These are phyloP conservation scores for Kalmanozyma brasiliensis DNA, from an alignment of 1,284 basidiomycete genomes.

Conservation along the genomic window DNA sequence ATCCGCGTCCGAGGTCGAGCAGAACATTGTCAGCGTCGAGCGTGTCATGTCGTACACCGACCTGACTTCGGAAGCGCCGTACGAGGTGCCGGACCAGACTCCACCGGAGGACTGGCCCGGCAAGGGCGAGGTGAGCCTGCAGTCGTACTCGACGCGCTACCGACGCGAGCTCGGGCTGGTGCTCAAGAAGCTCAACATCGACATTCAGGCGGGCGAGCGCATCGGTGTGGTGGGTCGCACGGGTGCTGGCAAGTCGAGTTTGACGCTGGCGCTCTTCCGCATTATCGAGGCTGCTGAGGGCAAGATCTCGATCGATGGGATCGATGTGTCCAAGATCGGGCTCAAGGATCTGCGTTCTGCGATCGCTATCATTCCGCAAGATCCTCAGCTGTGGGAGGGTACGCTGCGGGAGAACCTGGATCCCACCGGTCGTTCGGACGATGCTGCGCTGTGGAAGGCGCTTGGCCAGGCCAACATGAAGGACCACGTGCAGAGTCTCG, in stretches of 20 bases:
- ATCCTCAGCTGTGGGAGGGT: slow-evolving; percentile 84
- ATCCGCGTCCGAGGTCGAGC: slow-evolving; percentile 88
- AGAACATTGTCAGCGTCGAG: slow-evolving; percentile 84
- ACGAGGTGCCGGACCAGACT: slow-evolving; percentile 59
- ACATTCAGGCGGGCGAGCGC: slow-evolving; percentile 77
- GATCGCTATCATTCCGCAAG: slow-evolving; percentile 85
- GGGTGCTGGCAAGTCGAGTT: slow-evolving; percentile 89
- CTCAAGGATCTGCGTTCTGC: slow-evolving; percentile 75
- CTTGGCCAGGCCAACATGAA: slow-evolving; percentile 78
- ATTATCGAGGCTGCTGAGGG: slow-evolving; percentile 78
- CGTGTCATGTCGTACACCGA: slow-evolving; percentile 75
- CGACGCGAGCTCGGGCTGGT: slow-evolving; percentile 82
- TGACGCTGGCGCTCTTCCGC: slow-evolving; percentile 72
- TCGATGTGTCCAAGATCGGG: slow-evolving; percentile 85
- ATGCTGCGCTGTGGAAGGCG: slow-evolving; percentile 80
- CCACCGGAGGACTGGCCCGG: slow-evolving; percentile 77
- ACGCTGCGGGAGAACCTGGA: slow-evolving; percentile 86
- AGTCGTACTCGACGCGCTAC: slow-evolving; percentile 84
- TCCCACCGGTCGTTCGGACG: slow-evolving; percentile 78
- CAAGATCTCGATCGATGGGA: slow-evolving; percentile 81
- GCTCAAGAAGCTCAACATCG: slow-evolving; percentile 78
- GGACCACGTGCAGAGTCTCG: slow-evolving; percentile 77
- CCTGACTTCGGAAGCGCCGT: slow-evolving; percentile 81
- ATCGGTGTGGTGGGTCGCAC: slow-evolving; percentile 78
- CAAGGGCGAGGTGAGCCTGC: slow-evolving; percentile 80